Conservation (phyloP, 768 basidiomycete species). For the Mrakia gelida region DNA sequence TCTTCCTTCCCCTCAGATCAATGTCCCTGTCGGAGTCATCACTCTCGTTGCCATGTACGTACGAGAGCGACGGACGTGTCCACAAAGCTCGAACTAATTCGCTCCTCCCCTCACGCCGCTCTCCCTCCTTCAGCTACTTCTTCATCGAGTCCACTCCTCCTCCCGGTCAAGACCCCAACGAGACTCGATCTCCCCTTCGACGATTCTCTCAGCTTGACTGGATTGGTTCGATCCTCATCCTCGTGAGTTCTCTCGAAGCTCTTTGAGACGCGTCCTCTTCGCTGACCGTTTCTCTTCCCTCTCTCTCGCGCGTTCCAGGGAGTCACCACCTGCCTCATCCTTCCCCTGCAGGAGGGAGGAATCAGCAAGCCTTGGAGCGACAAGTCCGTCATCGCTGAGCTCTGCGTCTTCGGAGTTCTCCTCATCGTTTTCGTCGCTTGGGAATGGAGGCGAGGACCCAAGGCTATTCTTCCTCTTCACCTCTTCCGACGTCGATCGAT, state of each 20-base stretch:
- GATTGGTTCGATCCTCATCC: slow-evolving; percentile 47
- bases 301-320: slow-evolving; percentile 18
- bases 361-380: slow-evolving; percentile 51
- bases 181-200: slow-evolving; percentile 32
- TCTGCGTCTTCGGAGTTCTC: slow-evolving; percentile 39
- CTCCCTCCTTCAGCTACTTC: slow-evolving; percentile 30
- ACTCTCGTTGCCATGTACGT: slow-evolving; percentile 42
- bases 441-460: slow-evolving; percentile 43
- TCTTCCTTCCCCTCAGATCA: slow-evolving; percentile 34
- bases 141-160: slow-evolving; percentile 42
- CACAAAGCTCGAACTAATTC: too few species aligned
- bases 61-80: too few species aligned
- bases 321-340: slow-evolving; percentile 47
- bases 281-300: neutral
- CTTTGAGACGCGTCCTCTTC: neutral
- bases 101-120: too few species aligned
- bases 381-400: slow-evolving; percentile 48
- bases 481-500: slow-evolving; percentile 44
- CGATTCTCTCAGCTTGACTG: slow-evolving; percentile 45
- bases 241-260: slow-evolving; percentile 29
- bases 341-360: slow-evolving; percentile 54
- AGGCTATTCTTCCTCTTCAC: slow-evolving; percentile 48
- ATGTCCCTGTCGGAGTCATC: slow-evolving; percentile 44
- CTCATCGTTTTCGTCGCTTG: slow-evolving; percentile 43
- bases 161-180: neutral